These are phyloP conservation scores for Dioszegia hungarica DNA, from an alignment of 768 basidiomycete genomes.

Conservation along the genomic window DNA sequence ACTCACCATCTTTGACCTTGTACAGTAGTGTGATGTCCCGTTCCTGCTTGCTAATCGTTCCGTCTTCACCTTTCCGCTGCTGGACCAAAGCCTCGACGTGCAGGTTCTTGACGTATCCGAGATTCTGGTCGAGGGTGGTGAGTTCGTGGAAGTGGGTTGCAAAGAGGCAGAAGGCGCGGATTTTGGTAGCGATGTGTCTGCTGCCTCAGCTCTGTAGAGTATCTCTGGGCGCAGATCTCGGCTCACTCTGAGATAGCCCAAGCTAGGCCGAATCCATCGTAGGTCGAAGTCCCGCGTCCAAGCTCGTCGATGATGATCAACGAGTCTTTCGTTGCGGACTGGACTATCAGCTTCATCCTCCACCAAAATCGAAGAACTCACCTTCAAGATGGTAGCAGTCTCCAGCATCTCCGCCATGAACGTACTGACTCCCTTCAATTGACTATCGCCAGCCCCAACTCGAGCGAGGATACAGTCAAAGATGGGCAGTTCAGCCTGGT, in stretches of 20 bases:
- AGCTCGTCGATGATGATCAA: slow-evolving; percentile 97
- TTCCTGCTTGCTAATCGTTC: slow-evolving; percentile 52
- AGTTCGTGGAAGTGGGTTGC: slow-evolving; percentile 98
- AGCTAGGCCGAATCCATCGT: slow-evolving; percentile 94
- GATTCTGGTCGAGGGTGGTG: slow-evolving; percentile 80
- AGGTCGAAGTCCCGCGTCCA: slow-evolving; percentile 90
- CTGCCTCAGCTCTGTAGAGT: neutral
- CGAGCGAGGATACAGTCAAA: slow-evolving; percentile 94
- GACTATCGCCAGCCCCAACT: slow-evolving; percentile 96
- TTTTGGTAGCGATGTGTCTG: slow-evolving; percentile 87
- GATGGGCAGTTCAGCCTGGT: slow-evolving; percentile 76
- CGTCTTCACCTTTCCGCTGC: slow-evolving; percentile 43
- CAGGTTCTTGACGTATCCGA: slow-evolving; percentile 82
- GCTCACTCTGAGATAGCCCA: slow-evolving; percentile 97
- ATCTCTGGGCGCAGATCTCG: neutral
- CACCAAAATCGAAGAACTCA: slow-evolving; percentile 46
- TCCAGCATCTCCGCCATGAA: slow-evolving; percentile 99
- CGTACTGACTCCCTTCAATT: slow-evolving; percentile 94
- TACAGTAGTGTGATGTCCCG: slow-evolving; percentile 77
- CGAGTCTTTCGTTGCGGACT: slow-evolving; percentile 89
- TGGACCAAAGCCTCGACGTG: slow-evolving; percentile 92
- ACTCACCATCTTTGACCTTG: slow-evolving; percentile 69
- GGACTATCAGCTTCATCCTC: neutral
- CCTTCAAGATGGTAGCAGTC: slow-evolving; percentile 88
- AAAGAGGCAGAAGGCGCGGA: slow-evolving; percentile 90